These are phyloP conservation scores for Ploettnerulaceae sp. DNA, from an alignment of 2,329 filamentous ascomycete genomes.

Conservation along the genomic window DNA sequence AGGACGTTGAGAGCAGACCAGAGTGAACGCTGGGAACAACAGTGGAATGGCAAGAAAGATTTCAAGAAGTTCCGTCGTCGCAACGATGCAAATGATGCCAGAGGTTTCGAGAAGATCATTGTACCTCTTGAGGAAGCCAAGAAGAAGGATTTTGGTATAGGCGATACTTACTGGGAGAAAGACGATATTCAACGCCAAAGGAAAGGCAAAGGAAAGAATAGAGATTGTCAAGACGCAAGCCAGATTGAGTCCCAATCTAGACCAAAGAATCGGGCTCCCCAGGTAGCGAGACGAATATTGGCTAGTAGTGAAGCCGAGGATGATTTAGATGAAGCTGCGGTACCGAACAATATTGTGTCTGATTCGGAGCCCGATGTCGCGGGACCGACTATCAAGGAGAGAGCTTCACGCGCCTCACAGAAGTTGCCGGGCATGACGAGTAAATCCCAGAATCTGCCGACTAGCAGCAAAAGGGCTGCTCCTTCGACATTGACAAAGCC, in stretches of 20 bases:
- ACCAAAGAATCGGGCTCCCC: slow-evolving; percentile 5
- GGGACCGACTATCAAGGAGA: neutral
- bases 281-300: slow-evolving; percentile 6
- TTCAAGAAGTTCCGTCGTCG: slow-evolving; percentile 81
- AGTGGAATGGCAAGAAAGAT: slow-evolving; percentile 92
- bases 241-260: slow-evolving; percentile 12
- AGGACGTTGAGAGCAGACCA: slow-evolving; percentile 34
- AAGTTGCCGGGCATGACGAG: slow-evolving; percentile 16
- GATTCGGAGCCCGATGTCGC: slow-evolving; percentile 18
- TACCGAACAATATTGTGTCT: neutral
- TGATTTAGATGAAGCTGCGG: slow-evolving; percentile 1
- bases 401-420: slow-evolving; percentile 6
- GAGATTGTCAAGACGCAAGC: slow-evolving; percentile 13
- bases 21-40: slow-evolving; percentile 71
- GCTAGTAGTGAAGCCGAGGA: slow-evolving; percentile 11
- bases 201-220: slow-evolving; percentile 31
- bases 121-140: slow-evolving; percentile 59
- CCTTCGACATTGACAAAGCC: slow-evolving; percentile 20
- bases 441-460: slow-evolving; percentile 7
- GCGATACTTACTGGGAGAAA: slow-evolving; percentile 51
- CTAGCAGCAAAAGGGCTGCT: slow-evolving; percentile 25
- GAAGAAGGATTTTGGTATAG: slow-evolving; percentile 52
- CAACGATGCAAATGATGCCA: slow-evolving; percentile 39
- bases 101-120: slow-evolving; percentile 40
- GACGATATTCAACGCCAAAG: slow-evolving; percentile 35